phyloP scores from a whole-genome alignment of 495 filamentous ascomycete genomes.

The Parmelia sp. region DNA sequence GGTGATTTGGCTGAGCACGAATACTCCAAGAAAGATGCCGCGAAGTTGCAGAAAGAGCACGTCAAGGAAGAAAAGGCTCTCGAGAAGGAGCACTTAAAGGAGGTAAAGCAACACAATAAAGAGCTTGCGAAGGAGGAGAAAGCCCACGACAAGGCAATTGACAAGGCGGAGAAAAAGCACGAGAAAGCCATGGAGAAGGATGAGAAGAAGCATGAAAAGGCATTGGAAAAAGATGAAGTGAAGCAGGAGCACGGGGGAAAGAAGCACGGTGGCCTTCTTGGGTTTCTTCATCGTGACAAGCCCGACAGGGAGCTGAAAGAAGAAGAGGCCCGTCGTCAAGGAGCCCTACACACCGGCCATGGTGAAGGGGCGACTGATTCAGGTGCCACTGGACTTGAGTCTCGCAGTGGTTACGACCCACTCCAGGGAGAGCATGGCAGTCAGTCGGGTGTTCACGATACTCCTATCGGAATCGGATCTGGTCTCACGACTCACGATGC shows the following conservation, averaged over 20 bases:
- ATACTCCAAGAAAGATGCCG: conserved; percentile 22
- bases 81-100: conserved; percentile 25
- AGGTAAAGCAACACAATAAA: conserved; percentile 28
- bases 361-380: conserved; percentile 13
- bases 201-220: conserved; percentile 23
- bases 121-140: conserved; percentile 25
- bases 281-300: conserved; percentile 25
- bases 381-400: conserved; percentile 5
- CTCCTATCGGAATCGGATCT: conserved; percentile 15
- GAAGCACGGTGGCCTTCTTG: conserved; percentile 26
- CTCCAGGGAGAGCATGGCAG: conserved; percentile 13
- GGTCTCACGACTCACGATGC: conserved; percentile 23
- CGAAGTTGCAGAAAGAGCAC: conserved; percentile 20
- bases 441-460: conserved; percentile 14
- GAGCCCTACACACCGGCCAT: neutral
- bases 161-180: conserved; percentile 16
- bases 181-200: conserved; percentile 23
- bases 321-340: conserved; percentile 20
- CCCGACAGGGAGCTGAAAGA: conserved; percentile 24
- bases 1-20: conserved; percentile 17
- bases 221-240: conserved; percentile 17
- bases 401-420: neutral
- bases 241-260: conserved; percentile 24
- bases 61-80: conserved; percentile 23
- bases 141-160: conserved; percentile 18